Base-by-base conservation (phyloP, 257 asterid genomes). In the Haberlea rhodopensis region DNA sequence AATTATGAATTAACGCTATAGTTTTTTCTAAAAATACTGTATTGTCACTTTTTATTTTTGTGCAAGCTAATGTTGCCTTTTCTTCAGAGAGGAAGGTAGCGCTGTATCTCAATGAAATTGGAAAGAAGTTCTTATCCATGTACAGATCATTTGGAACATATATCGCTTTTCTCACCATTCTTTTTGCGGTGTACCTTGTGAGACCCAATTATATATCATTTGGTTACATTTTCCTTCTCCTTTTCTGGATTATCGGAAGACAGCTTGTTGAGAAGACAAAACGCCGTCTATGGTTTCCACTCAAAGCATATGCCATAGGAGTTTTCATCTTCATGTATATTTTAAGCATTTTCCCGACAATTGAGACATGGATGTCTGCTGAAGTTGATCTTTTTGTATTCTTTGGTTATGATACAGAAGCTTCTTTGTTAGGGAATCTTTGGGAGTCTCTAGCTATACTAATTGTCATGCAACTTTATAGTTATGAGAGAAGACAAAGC, bases 401-500 rank as follows among this genome's bases (percentile, higher is more conserved):
- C 74, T 85, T 84, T 71, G 97, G 99, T 66, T 94, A 90, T 77
- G 71, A 87, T 59, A 79, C 84, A 18, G 74, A 83, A 60, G 91
- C 89, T 66, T 78, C 92, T 60, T 57, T 94, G 69, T 67, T 90
- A 74, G 78, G 77, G 69, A 87, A 94, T 82, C 88, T 86, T 58
- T 85, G 95, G 89, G 96, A 86, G 76, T 90, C 97, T 75, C 78
- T 94, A 48, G 97, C 97, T 63, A 80, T 94, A 34, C 79, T 87
- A 71, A 79, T 90, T 69, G 97, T 94, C 73, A 94, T 94, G 99
- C 97, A 94, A 81, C 96, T 94, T 78, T 90, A 94, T 62, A 94
- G 97, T 81, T 94, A 94, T 21, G 99, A 94, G 76, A 88, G 99
- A 81, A 85, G 99, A 74, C 95, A 94, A 75, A 94, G 95, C 88